Evolutionary conservation across 345 rosid genomes (phyloP), one percentile per base, ranked within the genome.

Genomic region (thale cress (Arabidopsis thaliana)): DNA sequence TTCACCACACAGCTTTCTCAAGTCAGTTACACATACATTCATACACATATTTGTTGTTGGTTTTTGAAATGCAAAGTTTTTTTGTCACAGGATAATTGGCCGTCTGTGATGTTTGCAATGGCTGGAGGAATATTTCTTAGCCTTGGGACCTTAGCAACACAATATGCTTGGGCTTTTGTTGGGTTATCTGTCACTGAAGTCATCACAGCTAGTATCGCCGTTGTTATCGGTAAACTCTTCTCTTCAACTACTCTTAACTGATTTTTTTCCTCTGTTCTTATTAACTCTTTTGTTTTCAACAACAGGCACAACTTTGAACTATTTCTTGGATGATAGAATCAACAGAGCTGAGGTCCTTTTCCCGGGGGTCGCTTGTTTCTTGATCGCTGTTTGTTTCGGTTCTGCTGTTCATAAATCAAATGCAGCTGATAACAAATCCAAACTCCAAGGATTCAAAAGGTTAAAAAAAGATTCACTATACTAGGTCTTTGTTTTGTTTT

Each of bases 111-210:
- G 84, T 91, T 93, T 70, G 97, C 98, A 55, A 84, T 91, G 96
- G 87, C 74, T 41, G 96, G 96, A 30, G 98, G 97, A 14, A 37
- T 89, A 37, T 84, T 86, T 25, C 96, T 91, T 40, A 91, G 98
- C 79, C 67, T 89, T 2, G 98, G 96, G 61, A 93, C 88, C 73
- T 83, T 93, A 55, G 65, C 93, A 33, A 87, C 96, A 44, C 97
- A 88, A 73, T 91, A 93, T 75, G 97, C 96, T 42, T 88, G 89
- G 90, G 91, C 94, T 58, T 87, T 85, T 68, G 93, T 89, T 49
- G 97, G 98, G 42, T 83, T 93, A 72, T 89, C 96, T 3, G 90
- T 93, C 22, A 87, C 90, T 24, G 87, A 91, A 85, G 98, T 91
- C 34, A 84, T 93, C 72, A 75, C 88, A 36, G 71, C 87, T 23